These are phyloP conservation scores for Monosporozyma aquatica DNA, from an alignment of 805 yeast genomes.

Conservation along the genomic window DNA sequence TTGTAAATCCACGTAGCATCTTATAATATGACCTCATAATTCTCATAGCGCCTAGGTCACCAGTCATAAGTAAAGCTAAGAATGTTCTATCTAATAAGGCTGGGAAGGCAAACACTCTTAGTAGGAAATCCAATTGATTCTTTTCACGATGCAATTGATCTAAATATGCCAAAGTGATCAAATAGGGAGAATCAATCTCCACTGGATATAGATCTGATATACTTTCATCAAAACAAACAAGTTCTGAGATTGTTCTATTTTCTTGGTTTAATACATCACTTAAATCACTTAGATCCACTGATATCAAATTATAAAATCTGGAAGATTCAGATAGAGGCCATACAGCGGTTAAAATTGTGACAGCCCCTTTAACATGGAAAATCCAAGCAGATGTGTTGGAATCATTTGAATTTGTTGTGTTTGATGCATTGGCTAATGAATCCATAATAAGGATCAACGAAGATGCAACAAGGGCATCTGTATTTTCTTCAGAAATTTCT, in stretches of 20 bases:
- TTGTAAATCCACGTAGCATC: slow-evolving; percentile 68
- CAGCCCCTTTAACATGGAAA: slow-evolving; percentile 94
- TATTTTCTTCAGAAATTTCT: slow-evolving; percentile 72
- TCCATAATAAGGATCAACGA: slow-evolving; percentile 87
- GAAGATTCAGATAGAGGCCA: slow-evolving; percentile 79
- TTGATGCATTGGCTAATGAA: slow-evolving; percentile 84
- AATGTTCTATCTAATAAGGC: slow-evolving; percentile 81
- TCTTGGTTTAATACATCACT: slow-evolving; percentile 48
- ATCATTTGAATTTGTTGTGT: slow-evolving; percentile 7
- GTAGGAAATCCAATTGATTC: slow-evolving; percentile 74
- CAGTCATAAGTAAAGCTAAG: slow-evolving; percentile 66
- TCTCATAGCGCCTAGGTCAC: slow-evolving; percentile 82
- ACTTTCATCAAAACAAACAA: slow-evolving; percentile 78
- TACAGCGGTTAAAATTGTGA: slow-evolving; percentile 87
- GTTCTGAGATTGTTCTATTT: slow-evolving; percentile 40
- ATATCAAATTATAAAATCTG: slow-evolving; percentile 57
- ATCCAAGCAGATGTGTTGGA: slow-evolving; percentile 75
- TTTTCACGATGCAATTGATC: slow-evolving; percentile 77
- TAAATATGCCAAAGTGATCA: slow-evolving; percentile 74
- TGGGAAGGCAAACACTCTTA: slow-evolving; percentile 87
- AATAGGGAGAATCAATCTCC: slow-evolving; percentile 71
- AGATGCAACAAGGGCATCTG: slow-evolving; percentile 88
- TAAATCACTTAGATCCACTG: slow-evolving; percentile 84
- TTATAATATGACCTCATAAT: slow-evolving; percentile 85
- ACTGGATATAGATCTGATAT: slow-evolving; percentile 84